Conservation (phyloP, 2,329 filamentous ascomycete genomes). For the Incumbomyces lentus region DNA sequence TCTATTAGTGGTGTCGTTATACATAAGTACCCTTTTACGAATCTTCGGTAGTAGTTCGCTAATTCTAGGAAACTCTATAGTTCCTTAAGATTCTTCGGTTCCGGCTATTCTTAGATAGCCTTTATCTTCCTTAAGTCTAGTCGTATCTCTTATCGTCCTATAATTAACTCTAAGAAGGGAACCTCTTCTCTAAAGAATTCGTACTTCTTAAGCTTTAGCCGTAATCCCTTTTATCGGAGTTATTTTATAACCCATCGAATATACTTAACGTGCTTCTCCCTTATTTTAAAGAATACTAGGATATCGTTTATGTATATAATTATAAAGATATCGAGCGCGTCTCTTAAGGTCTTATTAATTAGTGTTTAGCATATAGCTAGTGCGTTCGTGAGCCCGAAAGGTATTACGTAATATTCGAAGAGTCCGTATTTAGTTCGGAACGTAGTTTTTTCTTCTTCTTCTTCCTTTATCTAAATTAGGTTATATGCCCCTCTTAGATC, state of each 20-base stretch:
- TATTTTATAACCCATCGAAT: too few relatives aligned
- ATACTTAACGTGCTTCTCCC: conserved; percentile 4
- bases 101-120: neutral
- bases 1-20: too few relatives aligned
- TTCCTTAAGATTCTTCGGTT: conserved; percentile 10
- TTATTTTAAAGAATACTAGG: conserved; percentile 9
- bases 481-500: too few relatives aligned
- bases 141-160: conserved; percentile 8
- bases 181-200: conserved; percentile 9
- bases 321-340: conserved; percentile 6
- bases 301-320: conserved; percentile 15
- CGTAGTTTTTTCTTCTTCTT: too few relatives aligned
- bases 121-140: too few relatives aligned
- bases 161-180: conserved; percentile 11
- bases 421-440: too few relatives aligned
- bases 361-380: too few relatives aligned
- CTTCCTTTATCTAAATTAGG: too few relatives aligned
- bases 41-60: conserved; percentile 18
- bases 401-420: too few relatives aligned
- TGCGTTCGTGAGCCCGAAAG: too few relatives aligned
- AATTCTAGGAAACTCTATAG: conserved; percentile 16
- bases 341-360: too few relatives aligned
- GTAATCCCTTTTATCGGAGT: conserved; percentile 6
- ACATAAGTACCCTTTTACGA: too few relatives aligned
- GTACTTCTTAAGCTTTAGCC: conserved; percentile 15